Evolutionary conservation across 2,329 filamentous ascomycete genomes (phyloP), one percentile per base, ranked within the genome.

Genomic region (Geosmithia flava): DNA sequence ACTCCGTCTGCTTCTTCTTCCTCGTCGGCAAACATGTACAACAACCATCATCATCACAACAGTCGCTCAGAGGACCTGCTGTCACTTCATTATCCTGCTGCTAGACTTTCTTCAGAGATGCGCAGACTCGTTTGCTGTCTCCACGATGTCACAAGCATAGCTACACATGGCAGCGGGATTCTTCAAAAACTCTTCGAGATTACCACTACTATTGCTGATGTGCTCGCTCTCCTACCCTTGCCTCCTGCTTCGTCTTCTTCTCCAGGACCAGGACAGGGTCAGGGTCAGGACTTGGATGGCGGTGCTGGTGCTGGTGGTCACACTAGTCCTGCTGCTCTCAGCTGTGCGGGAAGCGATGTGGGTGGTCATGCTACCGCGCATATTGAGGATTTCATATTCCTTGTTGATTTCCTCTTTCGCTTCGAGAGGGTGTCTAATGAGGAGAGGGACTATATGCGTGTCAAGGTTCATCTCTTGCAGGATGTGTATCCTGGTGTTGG

Each of bases 111-210:
- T 10, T 54, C 57, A 3, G 63, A 69, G 54, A 58, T 69, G 3
- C 64, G 66, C 40, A 59, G 52, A 39, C 59, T 69, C 15, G 63
- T 68, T 16, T 55, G 55, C 43, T 59, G 59, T 2, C 53, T 68
- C 1, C 56, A 59, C 5, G 66, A 58, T 49, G 58, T 63, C 17
- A 59, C 62, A 39, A 71, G 70, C 47, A 70, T 80, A 50, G 70
- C 70, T 27, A 70, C 75, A 4, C 75, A 80, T 53, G 76, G 76
- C 7, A 73, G 67, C 39, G 72, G 72, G 20, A 75, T 80, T 48
- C 62, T 78, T 47, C 71, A 76, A 51, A 80, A 80, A 56, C 63
- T 80, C 4, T 77, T 80, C 48, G 76, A 80, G 54, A 76, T 80
- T 51, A 74, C 75, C 0, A 76, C 75, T 55, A 78, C 75, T 2